Percentiles rank a stretch among this genome's conserved stretches.
phyloP scores from a whole-genome alignment of 1,284 basidiomycete genomes.

The Ganoderma sinense region DNA sequence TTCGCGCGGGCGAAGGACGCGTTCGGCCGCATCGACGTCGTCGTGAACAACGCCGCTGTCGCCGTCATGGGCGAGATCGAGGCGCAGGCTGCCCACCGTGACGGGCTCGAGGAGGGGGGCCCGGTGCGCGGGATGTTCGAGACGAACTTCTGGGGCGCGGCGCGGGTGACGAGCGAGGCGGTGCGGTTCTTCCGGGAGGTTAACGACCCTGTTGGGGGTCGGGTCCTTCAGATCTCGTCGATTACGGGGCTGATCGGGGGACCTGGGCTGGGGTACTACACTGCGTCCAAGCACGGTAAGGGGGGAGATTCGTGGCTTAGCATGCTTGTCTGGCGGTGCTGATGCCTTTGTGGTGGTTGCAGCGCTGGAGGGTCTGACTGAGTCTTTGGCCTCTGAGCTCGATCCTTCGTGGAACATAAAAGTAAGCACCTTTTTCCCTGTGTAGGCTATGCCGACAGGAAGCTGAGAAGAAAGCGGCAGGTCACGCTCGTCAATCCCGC shows the following conservation, averaged over 20 bases:
- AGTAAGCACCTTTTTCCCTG: constrained; percentile 25
- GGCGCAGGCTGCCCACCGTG: too few species aligned
- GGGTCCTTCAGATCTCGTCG: constrained; percentile 24
- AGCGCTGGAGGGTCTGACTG: constrained; percentile 41
- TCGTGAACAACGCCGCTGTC: constrained; percentile 52
- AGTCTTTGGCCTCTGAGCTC: constrained; percentile 41
- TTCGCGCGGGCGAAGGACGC: constrained; percentile 41
- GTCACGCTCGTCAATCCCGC: constrained; percentile 11
- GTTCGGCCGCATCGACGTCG: constrained; percentile 51
- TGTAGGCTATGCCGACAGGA: too few species aligned
- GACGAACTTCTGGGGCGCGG: constrained; percentile 47
- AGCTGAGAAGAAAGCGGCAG: neutral
- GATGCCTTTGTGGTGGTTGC: neutral
- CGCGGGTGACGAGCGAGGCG: constrained; percentile 42
- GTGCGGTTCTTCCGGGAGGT: constrained; percentile 47
- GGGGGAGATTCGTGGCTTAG: neutral
- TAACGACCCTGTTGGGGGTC: constrained; percentile 31
- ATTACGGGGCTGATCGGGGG: constrained; percentile 9
- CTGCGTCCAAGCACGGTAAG: constrained; percentile 19
- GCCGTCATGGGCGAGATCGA: constrained; percentile 45
- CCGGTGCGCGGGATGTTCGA: constrained; percentile 41
- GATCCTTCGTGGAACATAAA: constrained; percentile 50
- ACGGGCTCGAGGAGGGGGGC: neutral
- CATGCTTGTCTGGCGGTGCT: neutral
- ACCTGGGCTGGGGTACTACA: constrained; percentile 11